phyloP scores from a whole-genome alignment of 495 filamentous ascomycete species.

The Aspergillus mulundensis region DNA sequence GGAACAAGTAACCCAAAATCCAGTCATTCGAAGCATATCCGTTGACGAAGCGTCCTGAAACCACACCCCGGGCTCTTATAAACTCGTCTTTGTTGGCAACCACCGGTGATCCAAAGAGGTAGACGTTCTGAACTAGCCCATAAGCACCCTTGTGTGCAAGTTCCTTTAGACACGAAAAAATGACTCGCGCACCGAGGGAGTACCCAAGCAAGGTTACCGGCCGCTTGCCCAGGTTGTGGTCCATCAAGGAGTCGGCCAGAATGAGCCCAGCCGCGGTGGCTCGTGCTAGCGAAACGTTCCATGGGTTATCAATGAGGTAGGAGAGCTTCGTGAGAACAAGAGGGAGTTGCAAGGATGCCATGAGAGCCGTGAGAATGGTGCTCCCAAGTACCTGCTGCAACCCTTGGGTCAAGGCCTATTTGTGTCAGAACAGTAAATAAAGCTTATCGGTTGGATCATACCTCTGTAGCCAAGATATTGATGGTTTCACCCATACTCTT shows the following conservation, averaged over 20 bases:
- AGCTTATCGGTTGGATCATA: slow-evolving; percentile 33
- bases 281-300: slow-evolving; percentile 88
- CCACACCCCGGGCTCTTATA: slow-evolving; percentile 69
- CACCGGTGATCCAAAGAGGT: slow-evolving; percentile 86
- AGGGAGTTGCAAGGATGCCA: slow-evolving; percentile 91
- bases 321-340: slow-evolving; percentile 90
- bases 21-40: slow-evolving; percentile 94
- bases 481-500: slow-evolving; percentile 96
- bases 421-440: slow-evolving; percentile 5
- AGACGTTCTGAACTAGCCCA: slow-evolving; percentile 92
- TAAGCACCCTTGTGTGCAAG: slow-evolving; percentile 82
- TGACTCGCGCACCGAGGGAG: slow-evolving; percentile 87
- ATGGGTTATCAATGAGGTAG: slow-evolving; percentile 97
- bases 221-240: slow-evolving; percentile 84
- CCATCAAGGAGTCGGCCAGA: slow-evolving; percentile 88
- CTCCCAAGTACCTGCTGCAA: slow-evolving; percentile 92
- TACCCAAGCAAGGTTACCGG: slow-evolving; percentile 96
- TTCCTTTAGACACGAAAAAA: slow-evolving; percentile 87
- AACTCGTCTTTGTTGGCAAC: slow-evolving; percentile 94
- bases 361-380: slow-evolving; percentile 81
- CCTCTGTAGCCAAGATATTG: slow-evolving; percentile 96
- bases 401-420: slow-evolving; percentile 85
- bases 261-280: slow-evolving; percentile 88
- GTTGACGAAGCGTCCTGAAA: slow-evolving; percentile 89
- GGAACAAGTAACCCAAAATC: slow-evolving; percentile 97